These are phyloP conservation scores for Exophiala alcalophila DNA, from an alignment of 2,329 filamentous ascomycete genomes.

Conservation along the genomic window DNA sequence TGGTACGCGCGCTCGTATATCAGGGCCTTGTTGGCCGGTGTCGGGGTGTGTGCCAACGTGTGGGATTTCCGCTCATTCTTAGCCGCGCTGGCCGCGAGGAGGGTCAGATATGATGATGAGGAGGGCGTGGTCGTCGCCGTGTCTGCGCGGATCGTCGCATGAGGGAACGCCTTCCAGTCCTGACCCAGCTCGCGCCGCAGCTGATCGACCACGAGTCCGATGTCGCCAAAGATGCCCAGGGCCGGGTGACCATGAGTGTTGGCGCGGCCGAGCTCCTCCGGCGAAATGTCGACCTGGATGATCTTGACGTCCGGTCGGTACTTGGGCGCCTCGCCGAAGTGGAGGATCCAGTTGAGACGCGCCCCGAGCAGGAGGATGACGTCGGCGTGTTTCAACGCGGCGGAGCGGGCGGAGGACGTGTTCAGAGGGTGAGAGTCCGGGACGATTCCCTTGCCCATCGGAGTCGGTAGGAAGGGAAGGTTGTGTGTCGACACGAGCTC, in stretches of 20 bases:
- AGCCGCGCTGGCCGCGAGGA: slow-evolving; percentile 33
- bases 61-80: slow-evolving; percentile 50
- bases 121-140: slow-evolving; percentile 28
- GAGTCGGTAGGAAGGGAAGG: slow-evolving; percentile 57
- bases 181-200: slow-evolving; percentile 40
- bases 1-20: slow-evolving; percentile 53
- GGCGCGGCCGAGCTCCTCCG: slow-evolving; percentile 55
- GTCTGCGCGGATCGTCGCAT: slow-evolving; percentile 27
- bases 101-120: slow-evolving; percentile 31
- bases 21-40: slow-evolving; percentile 39
- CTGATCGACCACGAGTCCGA: slow-evolving; percentile 49
- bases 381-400: slow-evolving; percentile 54
- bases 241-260: slow-evolving; percentile 42
- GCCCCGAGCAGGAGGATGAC: slow-evolving; percentile 56
- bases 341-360: slow-evolving; percentile 58
- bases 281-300: slow-evolving; percentile 55
- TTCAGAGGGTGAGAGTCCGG: slow-evolving; percentile 55
- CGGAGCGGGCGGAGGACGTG: slow-evolving; percentile 52
- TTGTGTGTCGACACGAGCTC: slow-evolving; percentile 47
- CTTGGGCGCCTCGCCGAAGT: slow-evolving; percentile 55
- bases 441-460: slow-evolving; percentile 59
- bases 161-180: slow-evolving; percentile 45
- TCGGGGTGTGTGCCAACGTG: slow-evolving; percentile 42
- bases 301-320: slow-evolving; percentile 52
- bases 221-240: slow-evolving; percentile 52